Evolutionary conservation across 108 stramenopile genomes (phyloP).

Genomic region (Skeletonema marinoi): DNA sequence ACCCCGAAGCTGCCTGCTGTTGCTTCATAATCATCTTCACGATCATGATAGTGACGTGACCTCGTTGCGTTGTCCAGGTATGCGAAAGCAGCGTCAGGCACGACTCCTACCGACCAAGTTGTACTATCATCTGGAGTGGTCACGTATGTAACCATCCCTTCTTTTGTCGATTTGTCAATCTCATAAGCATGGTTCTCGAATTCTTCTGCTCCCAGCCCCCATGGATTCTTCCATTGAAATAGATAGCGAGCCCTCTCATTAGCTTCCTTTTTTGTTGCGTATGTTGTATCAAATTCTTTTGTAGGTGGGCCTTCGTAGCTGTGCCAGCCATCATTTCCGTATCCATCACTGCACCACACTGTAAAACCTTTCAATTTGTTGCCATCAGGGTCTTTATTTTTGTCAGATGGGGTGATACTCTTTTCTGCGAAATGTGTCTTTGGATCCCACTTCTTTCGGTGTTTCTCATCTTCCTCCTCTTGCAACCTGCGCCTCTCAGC

Average conservation of each 20-base stretch:
- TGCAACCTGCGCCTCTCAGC: conserved; percentile 1
- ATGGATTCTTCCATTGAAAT: conserved; percentile 31
- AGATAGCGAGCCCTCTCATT: conserved; percentile 29
- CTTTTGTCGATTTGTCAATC: conserved; percentile 1
- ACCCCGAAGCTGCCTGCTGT: not conserved
- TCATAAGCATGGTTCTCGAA: conserved; percentile 2
- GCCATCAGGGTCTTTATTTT: conserved; percentile 16
- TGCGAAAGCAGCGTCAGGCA: conserved; percentile 12
- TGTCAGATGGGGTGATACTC: conserved; percentile 10
- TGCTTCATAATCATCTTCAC: not conserved
- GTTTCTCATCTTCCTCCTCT: conserved; percentile 20
- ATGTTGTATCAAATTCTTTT: conserved; percentile 28
- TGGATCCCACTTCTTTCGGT: conserved; percentile 17
- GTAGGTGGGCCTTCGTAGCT: conserved; percentile 20
- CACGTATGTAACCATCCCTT: conserved; percentile 3
- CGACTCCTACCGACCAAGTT: conserved; percentile 20
- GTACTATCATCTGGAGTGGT: conserved; percentile 9
- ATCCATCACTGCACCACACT: conserved; percentile 31
- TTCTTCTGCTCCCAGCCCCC: conserved; percentile 12
- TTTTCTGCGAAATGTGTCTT: conserved; percentile 10
- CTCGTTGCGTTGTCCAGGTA: conserved; percentile 9
- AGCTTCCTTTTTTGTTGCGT: conserved; percentile 21
- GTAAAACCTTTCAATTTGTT: conserved; percentile 21
- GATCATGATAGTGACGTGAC: conserved; percentile 3
- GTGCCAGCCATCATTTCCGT: conserved; percentile 36